Evolutionary conservation across 228 moss, liverwort and hornwort species (phyloP), one percentile per base, ranked within the genome.

Genomic region (Sphagnum fallax): DNA sequence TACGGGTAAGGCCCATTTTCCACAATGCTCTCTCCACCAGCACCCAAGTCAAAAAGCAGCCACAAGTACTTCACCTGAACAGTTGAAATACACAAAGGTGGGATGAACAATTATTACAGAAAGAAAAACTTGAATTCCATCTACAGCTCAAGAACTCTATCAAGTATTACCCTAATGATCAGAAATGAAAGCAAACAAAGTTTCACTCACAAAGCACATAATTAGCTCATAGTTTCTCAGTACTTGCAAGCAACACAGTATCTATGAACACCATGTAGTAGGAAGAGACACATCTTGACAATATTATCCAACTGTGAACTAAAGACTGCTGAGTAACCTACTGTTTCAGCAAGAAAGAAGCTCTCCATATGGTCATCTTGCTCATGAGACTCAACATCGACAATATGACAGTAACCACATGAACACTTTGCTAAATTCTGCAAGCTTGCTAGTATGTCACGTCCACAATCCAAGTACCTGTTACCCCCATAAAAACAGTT

Each of bases 311-410:
- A 32, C 2, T 32, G 32, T 32, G 32, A 32, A 32, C 32, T 32
- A 32, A 32, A 32, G 57, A 50, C 60, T 67, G 77, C 13, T 61
- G 14, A 67, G 66, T 8, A 69, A 73, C 83, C 63, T 78, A 92
- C 92, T 75, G 97, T 97, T 81, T 97, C 97, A 52, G 97, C 90
- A 55, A 97, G 85, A 75, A 97, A 97, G 68, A 93, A 93, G 69
- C 97, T 97, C 82, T 97, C 97, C 97, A 97, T 97, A 63, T 91
- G 93, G 78, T 97, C 97, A 65, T 87, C 97, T 75, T 97, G 89
- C 65, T 71, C 78, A 72, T 91, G 97, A 15, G 97, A 83, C 78
- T 97, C 97, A 50, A 97, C 97, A 76, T 97, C 97, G 68, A 80
- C 78, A 71, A 97, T 93, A 69, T 97, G 97, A 74, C 97, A 97